A percentile compares a stretch with the other conserved stretches of the same genome.
Evolutionary conservation across 139 green algal genomes (phyloP).

Genomic region (Diplosphaera chodatii): DNA sequence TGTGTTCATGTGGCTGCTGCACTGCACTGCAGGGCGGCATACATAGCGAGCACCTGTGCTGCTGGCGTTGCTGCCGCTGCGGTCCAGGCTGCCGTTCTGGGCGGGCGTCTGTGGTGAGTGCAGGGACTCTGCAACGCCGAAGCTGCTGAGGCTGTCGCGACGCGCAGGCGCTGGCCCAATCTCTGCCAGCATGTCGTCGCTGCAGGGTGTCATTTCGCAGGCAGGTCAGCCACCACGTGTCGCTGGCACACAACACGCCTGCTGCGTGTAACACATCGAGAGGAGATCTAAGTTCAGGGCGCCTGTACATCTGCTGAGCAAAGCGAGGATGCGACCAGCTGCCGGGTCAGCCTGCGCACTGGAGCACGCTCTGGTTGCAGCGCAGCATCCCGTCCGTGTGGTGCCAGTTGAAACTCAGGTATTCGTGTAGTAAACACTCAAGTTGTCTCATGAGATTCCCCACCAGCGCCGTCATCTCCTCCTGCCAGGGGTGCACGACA

Average conservation of each 20-base stretch:
- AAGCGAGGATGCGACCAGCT: too few species aligned
- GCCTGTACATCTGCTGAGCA: too few species aligned
- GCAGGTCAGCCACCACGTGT: too few species aligned
- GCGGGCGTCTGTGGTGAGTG: neutral
- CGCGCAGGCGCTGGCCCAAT: neutral
- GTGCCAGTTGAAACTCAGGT: conserved; percentile 37
- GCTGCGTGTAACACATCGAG: too few species aligned
- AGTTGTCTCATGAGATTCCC: conserved; percentile 26
- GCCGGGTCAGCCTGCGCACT: too few species aligned
- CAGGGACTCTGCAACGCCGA: neutral
- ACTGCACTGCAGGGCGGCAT: too few species aligned
- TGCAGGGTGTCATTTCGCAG: too few species aligned
- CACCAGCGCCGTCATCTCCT: neutral
- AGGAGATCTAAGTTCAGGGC: too few species aligned
- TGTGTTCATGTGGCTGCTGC: too few species aligned
- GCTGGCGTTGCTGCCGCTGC: neutral
- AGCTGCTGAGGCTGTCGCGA: neutral
- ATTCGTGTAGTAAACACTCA: conserved; percentile 34
- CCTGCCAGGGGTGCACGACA: too few species aligned
- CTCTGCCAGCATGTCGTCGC: neutral
- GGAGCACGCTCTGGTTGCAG: neutral
- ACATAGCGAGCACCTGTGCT: neutral
- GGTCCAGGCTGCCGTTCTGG: neutral
- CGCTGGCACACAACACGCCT: too few species aligned
- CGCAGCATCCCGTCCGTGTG: neutral